These are phyloP conservation scores for Cynara cardunculus DNA, from an alignment of 129 eudicot genomes.

Conservation along the genomic window DNA sequence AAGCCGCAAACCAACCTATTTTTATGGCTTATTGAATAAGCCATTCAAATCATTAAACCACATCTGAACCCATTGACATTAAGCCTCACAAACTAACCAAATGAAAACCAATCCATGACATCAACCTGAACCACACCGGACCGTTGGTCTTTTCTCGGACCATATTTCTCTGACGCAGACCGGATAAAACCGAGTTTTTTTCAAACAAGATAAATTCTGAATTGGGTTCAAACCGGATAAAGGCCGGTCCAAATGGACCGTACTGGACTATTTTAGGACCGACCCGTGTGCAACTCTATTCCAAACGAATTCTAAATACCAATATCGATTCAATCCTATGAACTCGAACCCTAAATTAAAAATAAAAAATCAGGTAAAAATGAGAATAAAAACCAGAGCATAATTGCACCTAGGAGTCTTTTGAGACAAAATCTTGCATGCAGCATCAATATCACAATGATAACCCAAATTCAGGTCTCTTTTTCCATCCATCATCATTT, in stretches of 20 bases:
- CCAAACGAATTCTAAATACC: not conserved
- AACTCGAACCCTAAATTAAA: not conserved
- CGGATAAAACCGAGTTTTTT: too few species aligned
- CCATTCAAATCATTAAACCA: not conserved
- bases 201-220: too few species aligned
- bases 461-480: not conserved
- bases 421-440: not conserved
- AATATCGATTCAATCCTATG: not conserved
- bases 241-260: too few species aligned
- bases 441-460: not conserved
- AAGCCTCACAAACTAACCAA: not conserved
- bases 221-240: too few species aligned
- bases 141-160: too few species aligned
- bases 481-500: constrained; percentile 20
- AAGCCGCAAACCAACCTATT: not conserved
- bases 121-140: too few species aligned
- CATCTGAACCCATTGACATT: not conserved
- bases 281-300: not conserved
- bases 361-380: not conserved
- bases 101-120: too few species aligned
- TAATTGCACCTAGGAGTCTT: constrained; percentile 6
- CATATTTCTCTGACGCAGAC: too few species aligned
- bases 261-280: not conserved
- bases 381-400: not conserved
- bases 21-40: not conserved